Percentiles rank a stretch among this genome's conserved stretches.
Conservation (phyloP, 2,329 filamentous ascomycete genomes). For the Fusarium zealandicum region DNA sequence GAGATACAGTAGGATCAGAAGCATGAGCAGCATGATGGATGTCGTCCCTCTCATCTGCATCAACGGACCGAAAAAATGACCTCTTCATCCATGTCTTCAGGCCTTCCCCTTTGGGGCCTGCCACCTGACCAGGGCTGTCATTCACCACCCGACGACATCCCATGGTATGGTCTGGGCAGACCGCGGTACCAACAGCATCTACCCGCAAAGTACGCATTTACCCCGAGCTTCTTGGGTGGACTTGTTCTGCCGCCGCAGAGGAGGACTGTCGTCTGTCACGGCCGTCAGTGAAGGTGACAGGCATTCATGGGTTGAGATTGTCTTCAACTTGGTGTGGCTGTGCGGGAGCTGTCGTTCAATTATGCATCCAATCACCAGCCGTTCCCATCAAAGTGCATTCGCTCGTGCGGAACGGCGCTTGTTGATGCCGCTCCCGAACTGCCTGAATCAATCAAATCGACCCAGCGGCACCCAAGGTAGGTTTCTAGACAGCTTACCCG, state of each 20-base stretch:
- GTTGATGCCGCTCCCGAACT: conserved; percentile 7
- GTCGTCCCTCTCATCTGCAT: conserved; percentile 36
- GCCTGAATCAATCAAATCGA: conserved; percentile 20
- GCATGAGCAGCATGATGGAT: conserved; percentile 26
- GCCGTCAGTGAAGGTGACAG: conserved; percentile 1
- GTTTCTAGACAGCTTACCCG: conserved; percentile 10
- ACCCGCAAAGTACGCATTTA: no score
- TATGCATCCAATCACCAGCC: neutral
- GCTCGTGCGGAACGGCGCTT: conserved; percentile 5
- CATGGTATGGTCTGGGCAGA: conserved; percentile 30
- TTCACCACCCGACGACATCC: conserved; percentile 22
- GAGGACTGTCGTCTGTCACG: conserved; percentile 8
- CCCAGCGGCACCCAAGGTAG: conserved; percentile 4
- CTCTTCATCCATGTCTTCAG: conserved; percentile 16
- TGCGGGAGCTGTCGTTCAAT: conserved; percentile 18
- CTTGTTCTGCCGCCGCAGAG: conserved; percentile 2
- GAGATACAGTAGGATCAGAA: no score
- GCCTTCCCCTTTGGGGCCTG: conserved; percentile 37
- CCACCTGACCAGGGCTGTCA: conserved; percentile 36
- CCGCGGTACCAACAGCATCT: conserved; percentile 2
- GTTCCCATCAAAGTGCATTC: neutral
- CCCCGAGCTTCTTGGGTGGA: neutral
- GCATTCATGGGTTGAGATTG: conserved; percentile 20
- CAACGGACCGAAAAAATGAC: conserved; percentile 31
- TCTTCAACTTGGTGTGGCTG: conserved; percentile 28